Percentiles rank a stretch among this genome's conserved stretches.
Evolutionary conservation across 305 asterid genomes (phyloP).

Genomic region (Fraxinus xanthoxyloides): DNA sequence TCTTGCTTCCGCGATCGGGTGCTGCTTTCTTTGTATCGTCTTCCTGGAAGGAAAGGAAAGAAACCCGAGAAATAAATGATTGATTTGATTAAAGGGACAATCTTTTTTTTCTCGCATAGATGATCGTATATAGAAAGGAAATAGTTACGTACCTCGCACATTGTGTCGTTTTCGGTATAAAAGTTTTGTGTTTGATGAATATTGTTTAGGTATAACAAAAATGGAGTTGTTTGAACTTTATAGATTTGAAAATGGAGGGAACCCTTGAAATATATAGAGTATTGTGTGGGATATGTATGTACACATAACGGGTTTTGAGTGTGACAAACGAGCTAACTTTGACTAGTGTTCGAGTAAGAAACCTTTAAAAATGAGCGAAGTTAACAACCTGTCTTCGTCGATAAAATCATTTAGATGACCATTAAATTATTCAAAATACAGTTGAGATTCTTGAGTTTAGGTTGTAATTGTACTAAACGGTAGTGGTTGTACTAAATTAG

Average conservation of each 20-base stretch:
- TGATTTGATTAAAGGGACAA: background rate
- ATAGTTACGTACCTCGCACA: constrained; percentile 57
- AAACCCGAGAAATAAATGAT: background rate
- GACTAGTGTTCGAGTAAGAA: background rate
- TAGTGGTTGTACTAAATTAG: background rate
- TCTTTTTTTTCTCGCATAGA: background rate
- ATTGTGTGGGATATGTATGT: background rate
- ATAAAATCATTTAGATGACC: background rate
- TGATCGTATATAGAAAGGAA: background rate
- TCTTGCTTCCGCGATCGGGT: constrained; percentile 38
- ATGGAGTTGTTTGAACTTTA: constrained; percentile 33
- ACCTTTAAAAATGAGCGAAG: background rate
- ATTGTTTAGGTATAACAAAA: background rate
- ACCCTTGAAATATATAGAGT: background rate
- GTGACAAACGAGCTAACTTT: background rate
- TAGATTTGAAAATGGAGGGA: constrained; percentile 39
- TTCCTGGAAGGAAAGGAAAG: constrained; percentile 47
- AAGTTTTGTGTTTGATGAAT: background rate
- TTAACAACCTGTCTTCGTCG: background rate
- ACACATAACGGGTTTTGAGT: background rate
- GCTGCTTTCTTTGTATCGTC: constrained; percentile 38
- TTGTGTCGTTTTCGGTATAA: constrained; percentile 10
- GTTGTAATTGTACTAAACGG: background rate
- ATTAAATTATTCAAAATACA: background rate
- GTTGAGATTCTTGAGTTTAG: background rate